Percentiles rank a stretch among this genome's conserved stretches.
These are phyloP conservation scores for Xylaria acuta DNA, from an alignment of 495 filamentous ascomycete species.

Conservation along the genomic window DNA sequence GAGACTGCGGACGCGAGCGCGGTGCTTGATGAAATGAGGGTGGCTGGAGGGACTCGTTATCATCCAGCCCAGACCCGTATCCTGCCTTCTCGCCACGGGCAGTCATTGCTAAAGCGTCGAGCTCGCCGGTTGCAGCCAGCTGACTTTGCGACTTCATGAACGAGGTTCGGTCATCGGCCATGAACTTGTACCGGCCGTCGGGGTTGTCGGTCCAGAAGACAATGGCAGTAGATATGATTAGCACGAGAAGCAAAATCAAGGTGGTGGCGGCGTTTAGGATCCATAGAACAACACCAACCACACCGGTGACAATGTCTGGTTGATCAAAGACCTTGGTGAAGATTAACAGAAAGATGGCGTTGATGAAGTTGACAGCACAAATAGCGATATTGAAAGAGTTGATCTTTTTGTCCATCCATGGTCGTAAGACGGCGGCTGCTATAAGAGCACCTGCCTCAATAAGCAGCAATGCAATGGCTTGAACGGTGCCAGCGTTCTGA, in stretches of 20 bases:
- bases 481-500: constrained; percentile 73
- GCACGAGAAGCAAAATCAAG: constrained; percentile 84
- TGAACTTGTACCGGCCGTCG: constrained; percentile 93
- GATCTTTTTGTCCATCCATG: constrained; percentile 99
- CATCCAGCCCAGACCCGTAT: constrained; percentile 66
- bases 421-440: constrained; percentile 76
- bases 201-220: constrained; percentile 92
- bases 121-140: constrained; percentile 74
- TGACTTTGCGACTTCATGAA: constrained; percentile 97
- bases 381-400: constrained; percentile 98
- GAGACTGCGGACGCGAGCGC: constrained; percentile 33
- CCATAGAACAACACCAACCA: constrained; percentile 94
- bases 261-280: constrained; percentile 88
- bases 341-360: constrained; percentile 82
- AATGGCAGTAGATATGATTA: constrained; percentile 83
- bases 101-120: constrained; percentile 90
- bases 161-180: constrained; percentile 94
- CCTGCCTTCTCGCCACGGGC: constrained; percentile 85
- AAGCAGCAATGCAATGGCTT: constrained; percentile 83
- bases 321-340: constrained; percentile 83
- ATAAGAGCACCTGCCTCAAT: constrained; percentile 86
- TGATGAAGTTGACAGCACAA: constrained; percentile 85
- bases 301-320: constrained; percentile 84
- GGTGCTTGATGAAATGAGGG: constrained; percentile 43
- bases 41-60: constrained; percentile 67